These are phyloP conservation scores for Arthrobotrys entomopaga DNA, from an alignment of 2,329 filamentous ascomycete genomes.

Conservation along the genomic window DNA sequence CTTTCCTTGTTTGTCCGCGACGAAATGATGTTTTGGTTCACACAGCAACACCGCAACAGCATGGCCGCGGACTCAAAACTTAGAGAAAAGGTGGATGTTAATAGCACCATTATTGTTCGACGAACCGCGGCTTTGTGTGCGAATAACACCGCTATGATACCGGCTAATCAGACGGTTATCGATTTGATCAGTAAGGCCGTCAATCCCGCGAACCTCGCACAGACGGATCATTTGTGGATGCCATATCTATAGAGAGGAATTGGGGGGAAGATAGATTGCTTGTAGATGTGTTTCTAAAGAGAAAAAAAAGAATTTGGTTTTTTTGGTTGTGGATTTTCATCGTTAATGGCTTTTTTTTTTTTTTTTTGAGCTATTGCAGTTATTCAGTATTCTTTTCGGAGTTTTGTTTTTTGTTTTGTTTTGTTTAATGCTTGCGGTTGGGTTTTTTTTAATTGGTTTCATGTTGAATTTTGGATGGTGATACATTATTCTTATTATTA, in stretches of 20 bases:
- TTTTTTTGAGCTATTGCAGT: slow-evolving; percentile 3
- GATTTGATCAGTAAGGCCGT: slow-evolving; percentile 92
- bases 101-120: slow-evolving; percentile 92
- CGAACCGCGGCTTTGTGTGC: slow-evolving; percentile 85
- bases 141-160: slow-evolving; percentile 79
- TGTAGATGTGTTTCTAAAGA: not conserved
- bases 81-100: slow-evolving; percentile 81
- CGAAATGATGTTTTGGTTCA: slow-evolving; percentile 98
- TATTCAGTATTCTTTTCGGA: not conserved
- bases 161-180: slow-evolving; percentile 96
- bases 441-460: not conserved
- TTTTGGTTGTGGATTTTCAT: no score
- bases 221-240: slow-evolving; percentile 97
- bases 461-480: no score
- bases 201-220: slow-evolving; percentile 86
- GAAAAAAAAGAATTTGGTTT: not conserved
- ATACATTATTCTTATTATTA: no score
- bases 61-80: slow-evolving; percentile 74
- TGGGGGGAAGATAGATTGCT: not conserved
- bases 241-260: slow-evolving; percentile 76
- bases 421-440: not conserved
- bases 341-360: slow-evolving; percentile 10
- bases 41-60: slow-evolving; percentile 74
- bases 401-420: not conserved
- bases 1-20: slow-evolving; percentile 94